Conservation (phyloP, 1,139 yeast species). For the Pneumocystis oryctolagi region DNA sequence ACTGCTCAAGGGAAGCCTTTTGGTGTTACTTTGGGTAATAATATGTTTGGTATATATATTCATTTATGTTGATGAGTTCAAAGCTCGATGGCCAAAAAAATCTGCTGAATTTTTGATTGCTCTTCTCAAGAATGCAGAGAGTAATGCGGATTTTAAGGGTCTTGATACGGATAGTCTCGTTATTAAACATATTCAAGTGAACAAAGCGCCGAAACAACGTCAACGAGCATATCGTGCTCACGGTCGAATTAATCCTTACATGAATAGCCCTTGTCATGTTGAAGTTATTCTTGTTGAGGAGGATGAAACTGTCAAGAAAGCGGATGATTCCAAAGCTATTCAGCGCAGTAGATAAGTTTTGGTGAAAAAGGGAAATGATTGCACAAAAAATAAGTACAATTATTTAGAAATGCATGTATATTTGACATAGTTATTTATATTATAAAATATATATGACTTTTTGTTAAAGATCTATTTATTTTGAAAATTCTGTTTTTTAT, state of each 20-base stretch:
- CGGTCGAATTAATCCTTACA: conserved; percentile 99
- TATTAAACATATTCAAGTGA: conserved; percentile 97
- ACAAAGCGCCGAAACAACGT: conserved; percentile 99
- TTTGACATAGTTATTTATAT: not conserved
- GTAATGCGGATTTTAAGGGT: conserved; percentile 95
- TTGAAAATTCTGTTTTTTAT: not conserved
- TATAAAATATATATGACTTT: not conserved
- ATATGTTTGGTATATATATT: not conserved
- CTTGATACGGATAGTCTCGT: conserved; percentile 87
- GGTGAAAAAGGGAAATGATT: not conserved
- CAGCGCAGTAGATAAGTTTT: conserved; percentile 16
- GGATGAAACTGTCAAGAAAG: conserved; percentile 87
- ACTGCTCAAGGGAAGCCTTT: conserved; percentile 99
- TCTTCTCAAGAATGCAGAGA: conserved; percentile 91
- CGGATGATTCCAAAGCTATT: conserved; percentile 37
- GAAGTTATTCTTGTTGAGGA: conserved; percentile 94
- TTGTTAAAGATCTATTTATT: not conserved
- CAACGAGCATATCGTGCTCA: conserved; percentile 99
- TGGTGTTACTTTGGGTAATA: conserved; percentile 88
- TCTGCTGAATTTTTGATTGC: conserved; percentile 91
- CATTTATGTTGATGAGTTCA: not conserved
- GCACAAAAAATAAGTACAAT: not conserved
- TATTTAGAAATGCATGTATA: not conserved
- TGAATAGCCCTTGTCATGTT: conserved; percentile 96
- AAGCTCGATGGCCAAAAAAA: conserved; percentile 93